Evolutionary conservation across 495 filamentous ascomycete genomes (phyloP), one percentile per base, ranked within the genome.

Genomic region (Annulohypoxylon bovei): DNA sequence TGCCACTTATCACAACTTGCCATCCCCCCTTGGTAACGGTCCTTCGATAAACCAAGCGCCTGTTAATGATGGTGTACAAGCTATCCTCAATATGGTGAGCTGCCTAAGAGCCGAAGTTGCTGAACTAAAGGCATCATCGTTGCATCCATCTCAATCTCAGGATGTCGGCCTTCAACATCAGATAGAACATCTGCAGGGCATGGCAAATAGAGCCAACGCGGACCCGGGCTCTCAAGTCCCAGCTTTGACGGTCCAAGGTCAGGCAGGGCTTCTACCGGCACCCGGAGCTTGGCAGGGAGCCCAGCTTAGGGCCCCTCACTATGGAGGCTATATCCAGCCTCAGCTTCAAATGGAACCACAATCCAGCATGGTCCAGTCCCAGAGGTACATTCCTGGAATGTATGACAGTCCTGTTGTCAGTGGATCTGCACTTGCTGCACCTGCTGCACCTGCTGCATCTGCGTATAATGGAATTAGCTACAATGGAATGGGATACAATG

Each of bases 41-140:
- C 16, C 32, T 25, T 8, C 20, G 8, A 11, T n/a, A 12, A 62
- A 46, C 14, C 60, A 27, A 6, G 35, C 33, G 5, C 4, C 8
- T 42, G 39, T 5, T 6, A 7, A 12, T n/a, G 50, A 40, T 5
- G 47, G 52, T 4, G 8, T 37, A 18, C 57, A 53, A 37, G 39
- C 7, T n/a, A 27, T 62, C 22, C 39, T 20, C 5, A 28, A 39
- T 11, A 35, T n/a, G 5, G 33, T 63, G 14, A 9, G 27, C 1
- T 40, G 50, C n/a, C 11, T 63, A 25, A 56, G 28, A 18, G 30
- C 20, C 1, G 46, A 68, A 6, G 11, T 62, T 6, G 40, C 58
- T n/a, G 39, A 57, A 1, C 33, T 63, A 3, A 55, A 58, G 16
- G 47, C 58, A 30, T 40, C 25, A 6, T 22, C 65, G 11, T 28